Base-by-base conservation (phyloP, 257 asterid species). In the Pogostemon cablin region DNA sequence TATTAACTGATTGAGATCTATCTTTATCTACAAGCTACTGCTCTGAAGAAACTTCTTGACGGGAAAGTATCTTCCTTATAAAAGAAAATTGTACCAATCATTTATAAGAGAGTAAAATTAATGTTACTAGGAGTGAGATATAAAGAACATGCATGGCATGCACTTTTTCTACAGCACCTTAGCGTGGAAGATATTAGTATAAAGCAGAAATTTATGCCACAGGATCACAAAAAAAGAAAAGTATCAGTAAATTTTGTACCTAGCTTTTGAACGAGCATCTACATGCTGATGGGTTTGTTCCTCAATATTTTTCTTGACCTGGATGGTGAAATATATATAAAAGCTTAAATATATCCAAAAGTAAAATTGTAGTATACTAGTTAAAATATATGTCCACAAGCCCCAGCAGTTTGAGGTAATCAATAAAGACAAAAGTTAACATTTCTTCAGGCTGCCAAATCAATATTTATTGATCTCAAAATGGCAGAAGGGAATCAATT, bases 251-350 rank as follows among this genome's bases (percentile, higher is more conserved):
- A 62, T 38, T 10, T 70, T 47, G 69, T 81, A 86, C 90, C 90
- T 86, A 48, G 85, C 81, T 71, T 86, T 83, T 32, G 90, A 83
- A 72, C 90, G 88, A 67, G 90, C 90, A 77, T 86, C 90, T 9
- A 81, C 75, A 34, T 72, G 90, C 83, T 83, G 88, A 72, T 86
- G 78, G 2, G 86, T 81, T 74, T 79, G 86, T 77, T 83, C 86
- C 75, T 83, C 83, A 50, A 83, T 76, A 76, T 86, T 83, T 71
- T 79, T 75, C 75, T 70, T 71, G 48, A 86, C 85, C 90, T 86
- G 82, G 55, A 69, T 68, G 78, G 49, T 62, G 4, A 56, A 63
- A 67, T 35, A 7, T 40, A 39, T 12, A 39, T 12, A 34, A 12
- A 50, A 48, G 62, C 34, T 11, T 17, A 66, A 20, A 11, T 4